phyloP scores from a whole-genome alignment of 1,284 basidiomycete species.

The Melampsora occidentalis region DNA sequence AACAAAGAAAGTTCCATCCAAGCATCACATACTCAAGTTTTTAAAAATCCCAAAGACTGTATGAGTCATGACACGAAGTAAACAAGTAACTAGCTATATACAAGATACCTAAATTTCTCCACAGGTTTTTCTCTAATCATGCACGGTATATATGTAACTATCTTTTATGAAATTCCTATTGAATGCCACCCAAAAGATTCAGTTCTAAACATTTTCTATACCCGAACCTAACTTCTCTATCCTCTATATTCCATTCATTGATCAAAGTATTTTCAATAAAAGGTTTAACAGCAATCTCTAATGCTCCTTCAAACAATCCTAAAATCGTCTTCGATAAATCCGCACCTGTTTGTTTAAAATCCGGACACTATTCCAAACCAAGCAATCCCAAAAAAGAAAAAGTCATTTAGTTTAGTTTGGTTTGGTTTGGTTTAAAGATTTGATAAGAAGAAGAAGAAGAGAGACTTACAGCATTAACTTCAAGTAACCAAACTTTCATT shows the following conservation, averaged over 20 bases:
- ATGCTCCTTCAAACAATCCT: slow-evolving; percentile 5
- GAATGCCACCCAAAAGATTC: neutral
- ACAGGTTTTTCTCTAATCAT: too few relatives aligned
- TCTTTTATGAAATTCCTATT: neutral
- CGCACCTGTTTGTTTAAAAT: neutral
- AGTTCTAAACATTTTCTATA: slow-evolving; percentile 1
- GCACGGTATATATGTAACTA: too few relatives aligned
- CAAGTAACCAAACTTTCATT: slow-evolving; percentile 31
- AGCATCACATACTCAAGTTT: too few relatives aligned
- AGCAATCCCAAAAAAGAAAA: neutral
- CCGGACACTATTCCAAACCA: neutral
- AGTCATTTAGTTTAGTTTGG: too few relatives aligned
- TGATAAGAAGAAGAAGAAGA: neutral
- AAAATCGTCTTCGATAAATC: neutral
- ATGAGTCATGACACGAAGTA: too few relatives aligned
- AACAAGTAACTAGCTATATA: too few relatives aligned
- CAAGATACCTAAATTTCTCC: too few relatives aligned
- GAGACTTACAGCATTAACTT: slow-evolving; percentile 20
- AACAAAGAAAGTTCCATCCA: too few relatives aligned
- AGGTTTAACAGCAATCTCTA: neutral
- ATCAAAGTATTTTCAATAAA: neutral
- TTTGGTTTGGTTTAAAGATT: neutral
- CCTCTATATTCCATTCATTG: neutral
- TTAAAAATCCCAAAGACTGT: too few relatives aligned
- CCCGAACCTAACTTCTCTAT: neutral